Evolutionary conservation across 805 yeast genomes (phyloP).

Genomic region (Sugiyamaella marilandica): DNA sequence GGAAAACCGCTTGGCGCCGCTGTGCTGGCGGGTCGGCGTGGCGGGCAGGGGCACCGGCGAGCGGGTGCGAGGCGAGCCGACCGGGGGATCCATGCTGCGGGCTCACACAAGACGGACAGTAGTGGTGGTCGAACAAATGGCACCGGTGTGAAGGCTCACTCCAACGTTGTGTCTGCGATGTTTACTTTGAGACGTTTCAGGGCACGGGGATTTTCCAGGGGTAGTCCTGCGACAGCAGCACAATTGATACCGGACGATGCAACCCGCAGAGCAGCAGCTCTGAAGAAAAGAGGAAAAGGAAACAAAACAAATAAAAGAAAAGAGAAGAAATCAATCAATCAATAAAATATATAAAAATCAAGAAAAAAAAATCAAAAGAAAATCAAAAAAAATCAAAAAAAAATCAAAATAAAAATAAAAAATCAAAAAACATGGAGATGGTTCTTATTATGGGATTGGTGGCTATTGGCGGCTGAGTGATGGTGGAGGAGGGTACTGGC

Average conservation of each 20-base stretch:
- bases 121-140: neutral
- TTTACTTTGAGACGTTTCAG: slow-evolving; percentile 1
- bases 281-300: no score
- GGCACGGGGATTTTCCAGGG: neutral
- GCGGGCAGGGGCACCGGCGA: slow-evolving; percentile 6
- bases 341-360: no score
- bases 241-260: neutral
- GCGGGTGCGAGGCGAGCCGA: neutral
- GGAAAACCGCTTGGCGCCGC: slow-evolving; percentile 8
- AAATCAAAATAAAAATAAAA: no score
- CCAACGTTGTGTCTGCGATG: neutral
- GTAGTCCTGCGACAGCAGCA: neutral
- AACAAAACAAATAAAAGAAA: neutral
- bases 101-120: neutral
- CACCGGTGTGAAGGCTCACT: neutral
- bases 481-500: no score
- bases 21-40: slow-evolving; percentile 1
- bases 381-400: no score
- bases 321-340: neutral
- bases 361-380: no score
- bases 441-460: no score
- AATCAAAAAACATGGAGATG: no score
- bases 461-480: no score
- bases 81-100: neutral
- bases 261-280: no score